phyloP scores from a whole-genome alignment of 2,329 filamentous ascomycete species.

The Chrysosporium keratinophilum region DNA sequence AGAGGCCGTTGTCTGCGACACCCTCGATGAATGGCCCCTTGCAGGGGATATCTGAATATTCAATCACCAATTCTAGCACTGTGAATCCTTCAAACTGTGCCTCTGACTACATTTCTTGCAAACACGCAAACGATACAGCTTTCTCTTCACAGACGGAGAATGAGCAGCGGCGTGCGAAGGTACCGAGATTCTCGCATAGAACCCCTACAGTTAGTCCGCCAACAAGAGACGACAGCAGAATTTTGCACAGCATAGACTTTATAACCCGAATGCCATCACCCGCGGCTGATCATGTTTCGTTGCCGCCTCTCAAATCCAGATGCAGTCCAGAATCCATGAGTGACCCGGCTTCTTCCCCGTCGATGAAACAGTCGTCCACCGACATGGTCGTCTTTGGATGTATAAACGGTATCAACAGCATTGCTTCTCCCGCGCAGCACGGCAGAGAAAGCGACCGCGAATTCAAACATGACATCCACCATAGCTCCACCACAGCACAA shows the following conservation, averaged over 20 bases:
- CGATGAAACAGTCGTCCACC: slow-evolving; percentile 3
- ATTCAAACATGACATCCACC: slow-evolving; percentile 8
- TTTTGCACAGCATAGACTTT: slow-evolving; percentile 16
- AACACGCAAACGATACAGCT: not conserved
- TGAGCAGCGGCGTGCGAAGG: slow-evolving; percentile 2
- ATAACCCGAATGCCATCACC: slow-evolving; percentile 17
- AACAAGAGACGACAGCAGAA: slow-evolving; percentile 6
- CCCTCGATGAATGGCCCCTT: not conserved
- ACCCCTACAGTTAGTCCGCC: not conserved
- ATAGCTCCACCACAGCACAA: slow-evolving; percentile 3
- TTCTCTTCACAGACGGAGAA: not conserved
- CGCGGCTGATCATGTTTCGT: slow-evolving; percentile 11
- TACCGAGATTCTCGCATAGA: not conserved
- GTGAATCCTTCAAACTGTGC: not conserved
- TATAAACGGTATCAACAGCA: slow-evolving; percentile 6
- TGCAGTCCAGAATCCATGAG: not conserved
- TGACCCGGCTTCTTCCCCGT: slow-evolving; percentile 1
- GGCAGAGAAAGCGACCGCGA: slow-evolving; percentile 3
- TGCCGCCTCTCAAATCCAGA: slow-evolving; percentile 15
- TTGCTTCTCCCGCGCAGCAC: not conserved
- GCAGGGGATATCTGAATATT: not conserved
- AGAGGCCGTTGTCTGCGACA: slow-evolving; percentile 11
- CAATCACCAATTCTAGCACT: not conserved
- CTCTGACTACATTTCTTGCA: not conserved
- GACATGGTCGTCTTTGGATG: slow-evolving; percentile 11